These are phyloP conservation scores for Nicotiana sylvestris DNA, from an alignment of 257 asterid species.

Conservation along the genomic window DNA sequence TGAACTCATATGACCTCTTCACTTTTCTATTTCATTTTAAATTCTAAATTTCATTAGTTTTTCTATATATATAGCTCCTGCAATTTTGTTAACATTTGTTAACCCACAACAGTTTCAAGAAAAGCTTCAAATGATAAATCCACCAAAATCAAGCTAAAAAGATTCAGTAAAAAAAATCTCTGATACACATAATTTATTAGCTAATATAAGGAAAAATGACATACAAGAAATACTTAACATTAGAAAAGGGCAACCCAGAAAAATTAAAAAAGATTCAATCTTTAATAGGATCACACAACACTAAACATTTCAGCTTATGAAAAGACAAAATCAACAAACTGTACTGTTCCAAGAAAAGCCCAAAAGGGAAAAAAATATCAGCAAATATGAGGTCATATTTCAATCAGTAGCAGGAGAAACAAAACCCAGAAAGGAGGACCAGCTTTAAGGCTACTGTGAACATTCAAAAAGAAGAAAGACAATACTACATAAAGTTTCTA, in stretches of 20 bases:
- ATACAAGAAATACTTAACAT: background rate
- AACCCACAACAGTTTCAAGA: background rate
- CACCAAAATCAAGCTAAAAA: background rate
- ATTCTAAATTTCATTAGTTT: background rate
- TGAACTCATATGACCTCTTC: background rate
- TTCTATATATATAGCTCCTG: background rate
- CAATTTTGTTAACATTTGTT: background rate
- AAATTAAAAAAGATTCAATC: background rate
- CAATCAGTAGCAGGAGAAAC: background rate
- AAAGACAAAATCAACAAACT: background rate
- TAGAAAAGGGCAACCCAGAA: background rate
- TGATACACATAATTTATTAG: background rate
- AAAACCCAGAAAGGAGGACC: slow-evolving; percentile 9
- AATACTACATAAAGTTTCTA: background rate
- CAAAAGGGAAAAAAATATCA: background rate
- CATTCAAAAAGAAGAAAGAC: background rate
- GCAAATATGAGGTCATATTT: background rate
- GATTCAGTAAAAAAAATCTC: background rate
- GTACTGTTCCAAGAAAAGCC: background rate
- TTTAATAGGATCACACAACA: background rate
- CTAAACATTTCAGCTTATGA: background rate
- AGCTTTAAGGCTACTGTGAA: background rate
- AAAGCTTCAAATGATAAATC: background rate
- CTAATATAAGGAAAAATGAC: background rate
- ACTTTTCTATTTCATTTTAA: background rate